Conservation (phyloP, 176 grass and related monocot genomes). For the Coix lacrymajobi region DNA sequence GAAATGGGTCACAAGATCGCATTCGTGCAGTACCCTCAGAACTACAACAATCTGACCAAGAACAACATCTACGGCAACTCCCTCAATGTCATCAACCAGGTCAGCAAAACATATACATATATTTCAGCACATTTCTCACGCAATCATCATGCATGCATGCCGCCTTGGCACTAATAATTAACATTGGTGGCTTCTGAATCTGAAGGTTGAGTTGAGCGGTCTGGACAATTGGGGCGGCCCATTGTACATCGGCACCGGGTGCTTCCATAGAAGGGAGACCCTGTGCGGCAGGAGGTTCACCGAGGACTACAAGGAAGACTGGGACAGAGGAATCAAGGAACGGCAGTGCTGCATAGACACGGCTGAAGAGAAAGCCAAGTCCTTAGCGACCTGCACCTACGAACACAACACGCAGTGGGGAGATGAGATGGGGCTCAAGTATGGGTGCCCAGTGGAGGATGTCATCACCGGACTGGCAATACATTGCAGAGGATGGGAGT, state of each 20-base stretch:
- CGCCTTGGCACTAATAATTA: not conserved
- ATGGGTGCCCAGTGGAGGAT: constrained; percentile 69
- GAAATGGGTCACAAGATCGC: constrained; percentile 59
- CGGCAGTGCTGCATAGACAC: constrained; percentile 1
- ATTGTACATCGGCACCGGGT: constrained; percentile 59
- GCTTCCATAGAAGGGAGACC: constrained; percentile 75
- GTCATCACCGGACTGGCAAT: constrained; percentile 66
- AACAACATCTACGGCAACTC: constrained; percentile 70
- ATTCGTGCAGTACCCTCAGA: constrained; percentile 73
- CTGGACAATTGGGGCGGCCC: constrained; percentile 54
- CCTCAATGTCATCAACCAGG: constrained; percentile 35
- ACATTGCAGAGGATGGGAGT: constrained; percentile 80
- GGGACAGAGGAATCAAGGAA: constrained; percentile 28
- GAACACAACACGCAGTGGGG: constrained; percentile 69
- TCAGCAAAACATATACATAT: constrained; percentile 6
- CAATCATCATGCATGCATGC: not conserved
- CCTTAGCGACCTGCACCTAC: constrained; percentile 48
- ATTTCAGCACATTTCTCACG: constrained; percentile 1
- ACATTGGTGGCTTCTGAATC: constrained; percentile 22
- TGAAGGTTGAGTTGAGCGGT: constrained; percentile 51
- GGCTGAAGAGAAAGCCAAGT: constrained; percentile 41
- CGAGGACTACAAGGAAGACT: constrained; percentile 51
- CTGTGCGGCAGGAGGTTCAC: constrained; percentile 55
- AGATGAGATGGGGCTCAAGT: constrained; percentile 64
- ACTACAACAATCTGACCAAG: constrained; percentile 65